phyloP scores from a whole-genome alignment of 164 flowering plant species.

The Cinnamomum micranthum region DNA sequence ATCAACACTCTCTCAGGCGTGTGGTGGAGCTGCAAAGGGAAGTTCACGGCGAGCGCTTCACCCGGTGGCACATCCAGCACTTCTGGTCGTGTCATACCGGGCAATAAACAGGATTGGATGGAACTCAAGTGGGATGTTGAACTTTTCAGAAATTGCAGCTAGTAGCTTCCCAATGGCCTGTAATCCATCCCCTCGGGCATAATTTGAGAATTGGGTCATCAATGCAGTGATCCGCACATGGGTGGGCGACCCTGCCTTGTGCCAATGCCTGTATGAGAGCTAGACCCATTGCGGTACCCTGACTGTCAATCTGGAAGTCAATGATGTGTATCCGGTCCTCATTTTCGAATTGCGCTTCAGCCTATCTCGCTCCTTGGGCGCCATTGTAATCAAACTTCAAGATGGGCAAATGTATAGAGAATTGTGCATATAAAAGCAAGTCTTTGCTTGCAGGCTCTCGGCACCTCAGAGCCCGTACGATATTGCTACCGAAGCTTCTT shows the following conservation, averaged over 20 bases:
- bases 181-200: slow-evolving; percentile 64
- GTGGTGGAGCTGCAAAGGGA: slow-evolving; percentile 69
- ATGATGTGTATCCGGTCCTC: slow-evolving; percentile 65
- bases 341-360: slow-evolving; percentile 60
- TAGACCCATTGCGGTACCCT: slow-evolving; percentile 75
- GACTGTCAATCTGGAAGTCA: slow-evolving; percentile 72
- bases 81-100: slow-evolving; percentile 38
- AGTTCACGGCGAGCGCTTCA: slow-evolving; percentile 77
- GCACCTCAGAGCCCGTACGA: slow-evolving; percentile 37
- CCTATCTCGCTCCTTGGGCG: slow-evolving; percentile 89
- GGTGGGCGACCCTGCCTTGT: slow-evolving; percentile 60
- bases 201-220: slow-evolving; percentile 57
- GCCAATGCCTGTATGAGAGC: slow-evolving; percentile 73
- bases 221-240: slow-evolving; percentile 64
- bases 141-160: slow-evolving; percentile 47
- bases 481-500: slow-evolving; percentile 23
- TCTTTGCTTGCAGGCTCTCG: slow-evolving; percentile 58
- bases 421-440: slow-evolving; percentile 69
- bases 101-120: slow-evolving; percentile 50
- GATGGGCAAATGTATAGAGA: slow-evolving; percentile 70
- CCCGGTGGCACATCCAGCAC: slow-evolving; percentile 64
- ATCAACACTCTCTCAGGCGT: slow-evolving; percentile 76
- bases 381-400: slow-evolving; percentile 80
- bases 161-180: slow-evolving; percentile 45
- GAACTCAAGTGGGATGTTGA: slow-evolving; percentile 59